Evolutionary conservation across 73 alveolate genomes (phyloP).

Genomic region (Uronychia binucleata): DNA sequence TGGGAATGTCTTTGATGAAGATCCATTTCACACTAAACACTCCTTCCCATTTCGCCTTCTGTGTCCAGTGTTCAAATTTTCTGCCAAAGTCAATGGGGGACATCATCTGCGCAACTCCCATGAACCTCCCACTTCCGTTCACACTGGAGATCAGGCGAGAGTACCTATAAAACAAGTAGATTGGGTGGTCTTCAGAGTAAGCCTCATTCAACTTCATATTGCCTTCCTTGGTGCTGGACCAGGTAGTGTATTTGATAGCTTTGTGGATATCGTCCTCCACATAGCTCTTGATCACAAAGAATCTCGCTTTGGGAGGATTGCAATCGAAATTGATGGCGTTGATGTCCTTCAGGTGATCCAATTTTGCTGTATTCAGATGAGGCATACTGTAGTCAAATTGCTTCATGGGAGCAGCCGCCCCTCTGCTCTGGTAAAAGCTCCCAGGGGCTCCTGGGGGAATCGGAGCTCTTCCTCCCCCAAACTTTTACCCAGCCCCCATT

Average conservation of each 20-base stretch:
- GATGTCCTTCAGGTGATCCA: conserved; percentile 1
- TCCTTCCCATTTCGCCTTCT: conserved; percentile 77
- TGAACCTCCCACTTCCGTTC: conserved; percentile 58
- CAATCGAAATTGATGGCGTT: background rate
- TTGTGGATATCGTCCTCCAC: conserved; percentile 80
- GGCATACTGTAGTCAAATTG: conserved; percentile 1
- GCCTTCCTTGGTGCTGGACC: conserved; percentile 71
- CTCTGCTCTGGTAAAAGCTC: too few relatives aligned
- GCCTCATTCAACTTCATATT: conserved; percentile 61
- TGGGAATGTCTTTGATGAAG: conserved; percentile 71
- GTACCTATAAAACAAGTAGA: conserved; percentile 16
- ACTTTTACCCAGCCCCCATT: too few relatives aligned
- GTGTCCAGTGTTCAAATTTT: conserved; percentile 64
- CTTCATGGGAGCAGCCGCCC: too few relatives aligned
- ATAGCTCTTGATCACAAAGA: conserved; percentile 67
- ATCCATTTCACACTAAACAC: conserved; percentile 69
- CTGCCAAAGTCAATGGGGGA: conserved; percentile 56
- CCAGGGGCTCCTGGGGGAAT: too few relatives aligned
- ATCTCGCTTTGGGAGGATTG: conserved; percentile 28
- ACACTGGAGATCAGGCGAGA: conserved; percentile 62
- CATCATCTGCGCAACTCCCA: conserved; percentile 73
- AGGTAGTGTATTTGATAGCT: conserved; percentile 65
- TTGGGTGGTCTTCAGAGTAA: conserved; percentile 18
- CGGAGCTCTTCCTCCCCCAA: background rate
- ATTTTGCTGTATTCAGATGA: background rate